Conservation (phyloP, 1,139 yeast genomes). For the Geotrichum cucujoidarum region DNA sequence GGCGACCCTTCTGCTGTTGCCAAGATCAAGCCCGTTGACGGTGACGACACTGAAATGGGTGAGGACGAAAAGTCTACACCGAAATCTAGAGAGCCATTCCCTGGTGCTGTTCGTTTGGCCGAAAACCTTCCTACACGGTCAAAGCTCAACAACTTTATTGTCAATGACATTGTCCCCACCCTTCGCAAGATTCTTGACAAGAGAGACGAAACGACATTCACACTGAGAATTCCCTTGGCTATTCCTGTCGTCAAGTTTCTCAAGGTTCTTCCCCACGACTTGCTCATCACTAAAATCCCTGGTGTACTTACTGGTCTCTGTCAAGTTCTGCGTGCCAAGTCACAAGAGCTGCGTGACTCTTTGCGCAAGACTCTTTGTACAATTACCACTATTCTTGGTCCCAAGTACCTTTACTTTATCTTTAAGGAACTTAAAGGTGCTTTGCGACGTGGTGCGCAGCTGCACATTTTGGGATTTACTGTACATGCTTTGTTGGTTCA, state of each 20-base stretch:
- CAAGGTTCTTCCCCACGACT: conserved; percentile 56
- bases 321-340: conserved; percentile 79
- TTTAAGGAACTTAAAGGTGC: conserved; percentile 75
- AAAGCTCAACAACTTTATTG: conserved; percentile 50
- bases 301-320: conserved; percentile 79
- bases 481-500: conserved; percentile 66
- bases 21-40: conserved; percentile 5
- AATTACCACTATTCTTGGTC: conserved; percentile 62
- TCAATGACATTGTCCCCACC: conserved; percentile 57
- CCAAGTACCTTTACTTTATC: conserved; percentile 67
- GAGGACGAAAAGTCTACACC: conserved; percentile 2
- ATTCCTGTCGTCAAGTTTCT: conserved; percentile 74
- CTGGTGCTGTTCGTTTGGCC: conserved; percentile 23
- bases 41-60: conserved; percentile 29
- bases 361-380: conserved; percentile 71
- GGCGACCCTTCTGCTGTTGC: conserved; percentile 17
- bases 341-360: conserved; percentile 85
- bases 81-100: conserved; percentile 11
- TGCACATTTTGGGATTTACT: conserved; percentile 87
- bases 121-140: conserved; percentile 36
- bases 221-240: conserved; percentile 70
- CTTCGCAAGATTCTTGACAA: conserved; percentile 50
- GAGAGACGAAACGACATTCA: conserved; percentile 67
- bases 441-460: conserved; percentile 82
- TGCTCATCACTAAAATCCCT: conserved; percentile 60